phyloP scores from a whole-genome alignment of 352 stramenopile genomes.

The Globisporangium cederbergense region DNA sequence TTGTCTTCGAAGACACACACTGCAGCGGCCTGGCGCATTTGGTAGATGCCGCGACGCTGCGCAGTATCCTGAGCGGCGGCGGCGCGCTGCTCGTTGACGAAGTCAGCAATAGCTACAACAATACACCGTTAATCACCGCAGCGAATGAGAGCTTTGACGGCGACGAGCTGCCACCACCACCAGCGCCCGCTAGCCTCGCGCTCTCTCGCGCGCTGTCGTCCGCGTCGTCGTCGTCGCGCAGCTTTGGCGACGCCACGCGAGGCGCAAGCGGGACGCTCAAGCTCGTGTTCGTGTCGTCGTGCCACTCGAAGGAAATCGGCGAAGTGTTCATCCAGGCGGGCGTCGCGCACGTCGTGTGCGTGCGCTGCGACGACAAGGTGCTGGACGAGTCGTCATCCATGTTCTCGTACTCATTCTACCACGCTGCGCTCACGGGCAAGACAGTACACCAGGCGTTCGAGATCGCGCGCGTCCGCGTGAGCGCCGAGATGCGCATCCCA shows the following conservation, averaged over 20 bases:
- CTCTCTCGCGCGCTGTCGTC: constrained; percentile 25
- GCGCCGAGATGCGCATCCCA: constrained; percentile 61
- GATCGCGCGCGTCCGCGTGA: constrained; percentile 65
- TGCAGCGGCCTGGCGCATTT: constrained; percentile 61
- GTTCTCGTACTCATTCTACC: constrained; percentile 80
- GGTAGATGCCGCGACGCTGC: constrained; percentile 58
- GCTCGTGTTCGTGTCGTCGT: constrained; percentile 80
- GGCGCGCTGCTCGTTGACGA: constrained; percentile 18
- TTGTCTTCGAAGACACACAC: constrained; percentile 80
- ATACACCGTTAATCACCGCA: no score
- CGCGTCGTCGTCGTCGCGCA: constrained; percentile 24
- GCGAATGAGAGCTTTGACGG: constrained; percentile 6
- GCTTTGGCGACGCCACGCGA: constrained; percentile 21
- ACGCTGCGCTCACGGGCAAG: constrained; percentile 67
- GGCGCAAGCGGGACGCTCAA: constrained; percentile 48
- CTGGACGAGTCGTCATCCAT: constrained; percentile 72
- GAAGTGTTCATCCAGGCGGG: constrained; percentile 78
- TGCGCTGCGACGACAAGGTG: constrained; percentile 60
- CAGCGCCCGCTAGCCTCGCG: background rate
- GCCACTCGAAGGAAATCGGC: constrained; percentile 72
- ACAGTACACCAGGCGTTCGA: constrained; percentile 75
- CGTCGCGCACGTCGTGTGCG: constrained; percentile 75
- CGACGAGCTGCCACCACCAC: constrained; percentile 4
- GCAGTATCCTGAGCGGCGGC: constrained; percentile 37
- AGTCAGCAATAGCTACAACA: background rate